phyloP scores from a whole-genome alignment of 129 eudicot genomes.

The Oenanthe sinensis region DNA sequence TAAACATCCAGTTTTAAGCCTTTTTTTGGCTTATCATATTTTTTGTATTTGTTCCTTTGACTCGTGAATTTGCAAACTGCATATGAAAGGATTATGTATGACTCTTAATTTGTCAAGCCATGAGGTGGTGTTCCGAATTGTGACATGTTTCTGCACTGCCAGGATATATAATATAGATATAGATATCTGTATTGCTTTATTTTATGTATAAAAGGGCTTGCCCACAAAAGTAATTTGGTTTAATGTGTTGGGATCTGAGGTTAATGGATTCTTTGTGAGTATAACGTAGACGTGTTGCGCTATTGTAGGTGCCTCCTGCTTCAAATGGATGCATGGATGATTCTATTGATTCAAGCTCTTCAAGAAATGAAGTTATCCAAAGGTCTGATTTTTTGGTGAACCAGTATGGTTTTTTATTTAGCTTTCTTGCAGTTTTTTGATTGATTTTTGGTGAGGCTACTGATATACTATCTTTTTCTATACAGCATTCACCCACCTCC shows the following conservation, averaged over 20 bases:
- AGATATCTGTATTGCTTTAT: neutral
- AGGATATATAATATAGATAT: neutral
- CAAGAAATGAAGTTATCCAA: conserved; percentile 34
- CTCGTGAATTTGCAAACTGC: neutral
- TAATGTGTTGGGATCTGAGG: neutral
- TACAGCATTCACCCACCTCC: conserved; percentile 85
- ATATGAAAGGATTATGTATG: neutral
- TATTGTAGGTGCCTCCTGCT: conserved; percentile 55
- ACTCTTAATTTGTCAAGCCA: neutral
- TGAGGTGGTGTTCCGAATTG: neutral
- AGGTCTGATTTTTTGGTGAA: conserved; percentile 34
- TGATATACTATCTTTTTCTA: conserved; percentile 18
- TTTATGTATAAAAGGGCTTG: neutral
- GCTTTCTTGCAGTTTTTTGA: conserved; percentile 6
- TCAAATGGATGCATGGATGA: conserved; percentile 42
- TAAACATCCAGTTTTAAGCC: neutral
- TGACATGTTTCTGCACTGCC: neutral
- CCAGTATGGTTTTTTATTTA: neutral
- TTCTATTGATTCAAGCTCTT: conserved; percentile 39
- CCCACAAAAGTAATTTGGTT: neutral
- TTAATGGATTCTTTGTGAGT: neutral
- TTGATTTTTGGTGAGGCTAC: neutral
- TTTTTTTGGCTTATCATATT: neutral
- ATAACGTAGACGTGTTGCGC: neutral
- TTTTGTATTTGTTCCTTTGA: neutral